These are phyloP conservation scores for Pseudocohnilembus persalinus DNA, from an alignment of 169 alveolate genomes.

Conservation along the genomic window DNA sequence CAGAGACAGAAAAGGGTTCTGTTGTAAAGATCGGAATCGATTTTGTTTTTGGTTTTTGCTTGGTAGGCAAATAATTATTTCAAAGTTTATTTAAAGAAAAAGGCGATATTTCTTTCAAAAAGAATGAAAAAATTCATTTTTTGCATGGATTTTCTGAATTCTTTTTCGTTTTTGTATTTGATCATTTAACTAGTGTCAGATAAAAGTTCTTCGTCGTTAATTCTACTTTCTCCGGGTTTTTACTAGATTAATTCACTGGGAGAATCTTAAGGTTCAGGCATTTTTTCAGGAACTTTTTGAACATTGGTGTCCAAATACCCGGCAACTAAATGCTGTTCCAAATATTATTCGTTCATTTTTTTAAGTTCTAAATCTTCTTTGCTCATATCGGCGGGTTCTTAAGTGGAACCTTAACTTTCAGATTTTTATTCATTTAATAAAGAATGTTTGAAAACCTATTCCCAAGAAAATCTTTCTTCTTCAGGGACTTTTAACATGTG, in stretches of 20 bases:
- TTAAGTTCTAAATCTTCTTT: slow-evolving; percentile 31
- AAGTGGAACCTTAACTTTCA: slow-evolving; percentile 9
- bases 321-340: slow-evolving; percentile 45
- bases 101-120: slow-evolving; percentile 49
- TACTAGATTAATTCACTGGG: slow-evolving; percentile 12
- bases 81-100: slow-evolving; percentile 39
- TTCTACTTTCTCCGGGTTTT: slow-evolving; percentile 7
- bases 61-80: slow-evolving; percentile 24
- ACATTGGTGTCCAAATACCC: slow-evolving; percentile 37
- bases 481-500: slow-evolving; percentile 15
- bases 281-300: slow-evolving; percentile 17
- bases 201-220: slow-evolving; percentile 3
- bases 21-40: slow-evolving; percentile 31
- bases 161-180: slow-evolving; percentile 40
- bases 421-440: slow-evolving; percentile 21
- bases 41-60: not conserved
- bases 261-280: not conserved
- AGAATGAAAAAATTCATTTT: slow-evolving; percentile 36
- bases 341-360: slow-evolving; percentile 29
- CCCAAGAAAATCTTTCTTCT: slow-evolving; percentile 46
- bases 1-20: slow-evolving; percentile 41
- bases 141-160: slow-evolving; percentile 38
- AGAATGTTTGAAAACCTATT: slow-evolving; percentile 37
- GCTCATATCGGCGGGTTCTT: slow-evolving; percentile 16
- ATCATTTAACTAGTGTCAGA: slow-evolving; percentile 14